Evolutionary conservation across 2,329 filamentous ascomycete genomes (phyloP).

Genomic region (Juglanconis oblonga): DNA sequence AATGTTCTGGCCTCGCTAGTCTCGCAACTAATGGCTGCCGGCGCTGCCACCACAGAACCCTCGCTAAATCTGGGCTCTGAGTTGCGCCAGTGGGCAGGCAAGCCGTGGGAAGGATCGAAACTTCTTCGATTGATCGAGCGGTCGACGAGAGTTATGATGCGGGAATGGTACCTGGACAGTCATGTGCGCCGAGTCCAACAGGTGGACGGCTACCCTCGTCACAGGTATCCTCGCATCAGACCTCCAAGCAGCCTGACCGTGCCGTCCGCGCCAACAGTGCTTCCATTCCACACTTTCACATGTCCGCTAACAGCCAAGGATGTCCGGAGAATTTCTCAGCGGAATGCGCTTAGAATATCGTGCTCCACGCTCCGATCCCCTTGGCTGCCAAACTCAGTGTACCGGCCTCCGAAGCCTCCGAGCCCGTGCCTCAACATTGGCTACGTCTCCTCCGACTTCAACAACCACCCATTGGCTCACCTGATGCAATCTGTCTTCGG

Average conservation of each 20-base stretch:
- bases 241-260: constrained; percentile 71
- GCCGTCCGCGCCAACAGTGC: constrained; percentile 85
- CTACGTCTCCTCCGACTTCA: constrained; percentile 97
- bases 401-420: constrained; percentile 80
- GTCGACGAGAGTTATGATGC: constrained; percentile 70
- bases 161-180: constrained; percentile 81
- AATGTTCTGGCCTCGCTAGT: constrained; percentile 49
- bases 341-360: constrained; percentile 90
- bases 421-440: constrained; percentile 83
- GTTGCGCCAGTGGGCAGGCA: constrained; percentile 62
- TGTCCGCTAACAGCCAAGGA: constrained; percentile 89
- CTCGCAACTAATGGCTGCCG: constrained; percentile 42
- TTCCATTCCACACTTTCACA: constrained; percentile 97
- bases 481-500: constrained; percentile 99
- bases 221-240: constrained; percentile 68
- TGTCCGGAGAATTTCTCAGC: constrained; percentile 89
- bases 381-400: constrained; percentile 81
- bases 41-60: constrained; percentile 31
- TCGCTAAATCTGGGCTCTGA: constrained; percentile 37
- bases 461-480: constrained; percentile 95
- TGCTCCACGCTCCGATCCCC: constrained; percentile 81
- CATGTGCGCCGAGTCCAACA: background rate
- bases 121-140: constrained; percentile 82
- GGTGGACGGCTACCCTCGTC: constrained; percentile 55
- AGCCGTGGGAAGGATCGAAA: constrained; percentile 85